Evolutionary conservation across 2,329 filamentous ascomycete species (phyloP).

Genomic region (Diaporthe aspalathi): DNA sequence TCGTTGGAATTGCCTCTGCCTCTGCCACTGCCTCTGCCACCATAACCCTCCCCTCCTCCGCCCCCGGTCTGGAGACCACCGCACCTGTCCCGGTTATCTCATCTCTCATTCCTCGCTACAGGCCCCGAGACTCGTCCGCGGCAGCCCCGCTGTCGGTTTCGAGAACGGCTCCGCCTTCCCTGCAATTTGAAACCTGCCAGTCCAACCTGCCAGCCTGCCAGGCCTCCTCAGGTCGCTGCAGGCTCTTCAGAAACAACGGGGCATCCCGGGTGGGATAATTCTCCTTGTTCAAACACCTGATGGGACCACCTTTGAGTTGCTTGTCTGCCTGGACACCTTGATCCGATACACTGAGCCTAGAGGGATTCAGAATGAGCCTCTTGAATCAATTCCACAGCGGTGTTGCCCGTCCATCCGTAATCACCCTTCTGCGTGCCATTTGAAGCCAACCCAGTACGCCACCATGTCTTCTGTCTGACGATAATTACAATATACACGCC

Average conservation of each 20-base stretch:
- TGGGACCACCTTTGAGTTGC: background rate
- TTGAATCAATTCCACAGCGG: background rate
- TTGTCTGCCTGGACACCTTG: background rate
- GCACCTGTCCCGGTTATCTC: constrained; percentile 14
- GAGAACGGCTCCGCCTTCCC: constrained; percentile 28
- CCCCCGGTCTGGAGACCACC: background rate
- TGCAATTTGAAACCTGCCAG: constrained; percentile 26
- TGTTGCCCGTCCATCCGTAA: constrained; percentile 5
- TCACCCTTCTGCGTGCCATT: background rate
- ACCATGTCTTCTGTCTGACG: background rate
- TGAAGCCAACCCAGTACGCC: background rate
- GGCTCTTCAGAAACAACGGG: background rate
- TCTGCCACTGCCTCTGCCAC: no score
- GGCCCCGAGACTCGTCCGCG: constrained; percentile 14
- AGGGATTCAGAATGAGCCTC: background rate
- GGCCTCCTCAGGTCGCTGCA: background rate
- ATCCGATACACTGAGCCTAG: background rate
- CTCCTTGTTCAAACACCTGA: background rate
- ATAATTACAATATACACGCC: background rate
- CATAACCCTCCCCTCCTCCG: background rate
- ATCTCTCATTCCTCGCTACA: constrained; percentile 17
- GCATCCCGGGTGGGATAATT: constrained; percentile 1
- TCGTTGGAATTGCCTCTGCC: background rate
- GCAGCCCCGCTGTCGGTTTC: constrained; percentile 23
- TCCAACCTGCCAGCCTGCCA: background rate